phyloP scores from a whole-genome alignment of 352 stramenopile genomes.

The Pythium vanterpoolii region DNA sequence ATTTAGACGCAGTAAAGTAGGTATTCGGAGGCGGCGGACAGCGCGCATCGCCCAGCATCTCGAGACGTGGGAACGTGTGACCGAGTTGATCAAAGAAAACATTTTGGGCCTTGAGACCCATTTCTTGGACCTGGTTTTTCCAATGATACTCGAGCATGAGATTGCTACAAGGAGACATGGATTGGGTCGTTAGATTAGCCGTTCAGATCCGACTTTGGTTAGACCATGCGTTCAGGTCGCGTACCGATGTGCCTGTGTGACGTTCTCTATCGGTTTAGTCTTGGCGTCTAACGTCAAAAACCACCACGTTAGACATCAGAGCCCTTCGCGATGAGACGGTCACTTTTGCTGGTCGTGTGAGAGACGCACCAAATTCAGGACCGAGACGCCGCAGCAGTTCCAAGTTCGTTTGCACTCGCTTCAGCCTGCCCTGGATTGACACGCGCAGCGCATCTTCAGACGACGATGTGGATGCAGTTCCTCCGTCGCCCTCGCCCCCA shows the following conservation, averaged over 20 bases:
- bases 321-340: too few species aligned
- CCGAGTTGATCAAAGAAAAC: slow-evolving; percentile 78
- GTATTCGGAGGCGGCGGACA: slow-evolving; percentile 63
- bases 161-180: slow-evolving; percentile 32
- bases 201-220: background rate
- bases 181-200: background rate
- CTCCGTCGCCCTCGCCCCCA: slow-evolving; percentile 6
- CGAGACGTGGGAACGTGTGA: slow-evolving; percentile 65
- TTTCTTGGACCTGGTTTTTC: slow-evolving; percentile 88
- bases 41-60: slow-evolving; percentile 80
- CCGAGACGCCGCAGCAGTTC: slow-evolving; percentile 81
- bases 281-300: slow-evolving; percentile 54
- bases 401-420: slow-evolving; percentile 85
- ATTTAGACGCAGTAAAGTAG: slow-evolving; percentile 73
- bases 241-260: slow-evolving; percentile 79
- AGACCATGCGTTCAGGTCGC: background rate
- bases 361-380: slow-evolving; percentile 69
- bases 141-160: slow-evolving; percentile 89
- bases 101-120: slow-evolving; percentile 78
- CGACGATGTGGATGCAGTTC: background rate
- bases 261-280: slow-evolving; percentile 83
- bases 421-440: slow-evolving; percentile 81
- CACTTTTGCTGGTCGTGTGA: too few species aligned
- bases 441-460: slow-evolving; percentile 67
- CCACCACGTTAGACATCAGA: too few species aligned